A percentile compares a stretch with the other conserved stretches of the same genome.
Conservation (phyloP, 495 filamentous ascomycete genomes). For the Penicillium antarcticum region DNA sequence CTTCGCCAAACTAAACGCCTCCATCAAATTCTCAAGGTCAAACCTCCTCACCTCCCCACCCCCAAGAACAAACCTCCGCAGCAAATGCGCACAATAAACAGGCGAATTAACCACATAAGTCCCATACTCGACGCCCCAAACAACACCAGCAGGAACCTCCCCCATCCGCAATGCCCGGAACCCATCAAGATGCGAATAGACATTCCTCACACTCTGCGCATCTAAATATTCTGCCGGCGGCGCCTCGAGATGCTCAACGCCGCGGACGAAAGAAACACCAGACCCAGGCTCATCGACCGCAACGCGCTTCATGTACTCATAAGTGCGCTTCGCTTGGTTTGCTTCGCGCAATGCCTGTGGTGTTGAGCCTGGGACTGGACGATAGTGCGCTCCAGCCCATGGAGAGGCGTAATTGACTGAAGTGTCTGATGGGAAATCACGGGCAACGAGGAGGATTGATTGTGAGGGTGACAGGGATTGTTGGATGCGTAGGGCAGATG, state of each 20-base stretch:
- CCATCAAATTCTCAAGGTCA: constrained; percentile 40
- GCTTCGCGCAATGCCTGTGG: constrained; percentile 44
- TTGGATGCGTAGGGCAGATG: constrained; percentile 50
- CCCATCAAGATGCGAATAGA: constrained; percentile 34
- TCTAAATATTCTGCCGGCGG: constrained; percentile 45
- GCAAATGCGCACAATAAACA: constrained; percentile 55
- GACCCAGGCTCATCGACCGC: constrained; percentile 38
- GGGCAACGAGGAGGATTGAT: constrained; percentile 52
- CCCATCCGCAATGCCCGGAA: constrained; percentile 37
- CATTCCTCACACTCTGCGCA: constrained; percentile 16
- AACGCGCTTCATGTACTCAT: constrained; percentile 44
- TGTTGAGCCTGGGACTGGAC: constrained; percentile 47
- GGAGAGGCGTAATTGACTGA: constrained; percentile 62
- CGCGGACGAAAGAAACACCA: constrained; percentile 52
- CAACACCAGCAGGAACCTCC: constrained; percentile 46
- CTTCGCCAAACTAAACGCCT: constrained; percentile 42
- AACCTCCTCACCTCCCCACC: constrained; percentile 47
- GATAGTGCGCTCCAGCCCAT: constrained; percentile 64
- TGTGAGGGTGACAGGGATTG: constrained; percentile 29
- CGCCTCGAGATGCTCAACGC: constrained; percentile 58
- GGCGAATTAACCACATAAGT: constrained; percentile 61
- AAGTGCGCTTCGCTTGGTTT: constrained; percentile 49
- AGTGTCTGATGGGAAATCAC: constrained; percentile 49
- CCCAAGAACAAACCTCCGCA: constrained; percentile 48
- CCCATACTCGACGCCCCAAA: constrained; percentile 55